Conservation (phyloP, 345 rosid species). For the Odontarrhena argentea region DNA sequence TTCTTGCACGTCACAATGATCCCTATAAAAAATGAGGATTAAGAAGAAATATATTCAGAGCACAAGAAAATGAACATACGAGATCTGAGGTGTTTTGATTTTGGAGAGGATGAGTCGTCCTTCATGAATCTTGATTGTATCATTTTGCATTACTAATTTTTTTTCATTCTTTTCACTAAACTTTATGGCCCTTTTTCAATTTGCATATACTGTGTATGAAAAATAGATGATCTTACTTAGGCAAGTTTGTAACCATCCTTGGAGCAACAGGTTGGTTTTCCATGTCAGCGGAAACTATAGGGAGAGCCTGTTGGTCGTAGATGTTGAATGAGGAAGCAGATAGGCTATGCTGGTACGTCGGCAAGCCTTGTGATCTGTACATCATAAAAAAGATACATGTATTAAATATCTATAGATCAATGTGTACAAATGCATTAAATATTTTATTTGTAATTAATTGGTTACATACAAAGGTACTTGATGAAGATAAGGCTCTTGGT, state of each 20-base stretch:
- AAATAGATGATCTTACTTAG: conserved; percentile 14
- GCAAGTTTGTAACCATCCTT: conserved; percentile 4
- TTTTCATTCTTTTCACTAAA: too few relatives aligned
- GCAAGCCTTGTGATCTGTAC: conserved; percentile 15
- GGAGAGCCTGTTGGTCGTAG: not conserved
- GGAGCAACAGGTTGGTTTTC: not conserved
- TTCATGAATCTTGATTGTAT: not conserved
- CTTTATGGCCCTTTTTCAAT: not conserved
- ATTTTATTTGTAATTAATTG: not conserved
- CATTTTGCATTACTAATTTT: too few relatives aligned
- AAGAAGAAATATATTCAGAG: too few relatives aligned
- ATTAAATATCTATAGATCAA: not conserved
- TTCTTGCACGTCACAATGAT: not conserved
- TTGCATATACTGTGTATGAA: not conserved
- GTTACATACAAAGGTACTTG: conserved; percentile 20
- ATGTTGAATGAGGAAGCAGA: conserved; percentile 15
- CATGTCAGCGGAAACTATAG: not conserved
- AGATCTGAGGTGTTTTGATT: not conserved
- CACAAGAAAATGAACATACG: too few relatives aligned
- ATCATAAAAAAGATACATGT: not conserved
- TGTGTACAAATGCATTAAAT: not conserved
- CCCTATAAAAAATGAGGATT: not conserved
- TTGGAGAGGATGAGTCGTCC: not conserved
- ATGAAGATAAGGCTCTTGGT: conserved; percentile 2
- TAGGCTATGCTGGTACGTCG: conserved; percentile 1